Conservation (phyloP, 176 grass and related monocot genomes). For the Musa itinerans region DNA sequence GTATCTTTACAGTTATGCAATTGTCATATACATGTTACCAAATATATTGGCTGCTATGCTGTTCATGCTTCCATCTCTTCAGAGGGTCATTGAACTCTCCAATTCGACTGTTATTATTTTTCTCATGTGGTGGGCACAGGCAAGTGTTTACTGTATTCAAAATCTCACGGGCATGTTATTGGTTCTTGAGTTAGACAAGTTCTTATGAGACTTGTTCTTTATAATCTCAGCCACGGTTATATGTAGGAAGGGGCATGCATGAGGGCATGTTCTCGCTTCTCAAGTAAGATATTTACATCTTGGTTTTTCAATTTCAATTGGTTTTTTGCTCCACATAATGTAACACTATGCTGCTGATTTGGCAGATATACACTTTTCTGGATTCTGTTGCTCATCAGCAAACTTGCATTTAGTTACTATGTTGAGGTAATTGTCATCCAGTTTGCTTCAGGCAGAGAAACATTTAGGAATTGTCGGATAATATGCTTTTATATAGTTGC, state of each 20-base stretch:
- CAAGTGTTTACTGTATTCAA: slow-evolving; percentile 26
- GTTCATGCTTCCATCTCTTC: slow-evolving; percentile 75
- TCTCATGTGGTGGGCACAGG: slow-evolving; percentile 98
- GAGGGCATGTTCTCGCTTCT: slow-evolving; percentile 71
- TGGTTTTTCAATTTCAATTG: slow-evolving; percentile 12
- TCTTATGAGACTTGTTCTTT: not conserved
- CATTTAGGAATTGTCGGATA: not conserved
- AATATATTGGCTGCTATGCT: slow-evolving; percentile 79
- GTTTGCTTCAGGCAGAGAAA: not conserved
- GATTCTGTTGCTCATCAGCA: slow-evolving; percentile 96
- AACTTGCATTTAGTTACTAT: slow-evolving; percentile 93
- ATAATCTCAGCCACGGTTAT: slow-evolving; percentile 64
- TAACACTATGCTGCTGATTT: slow-evolving; percentile 12
- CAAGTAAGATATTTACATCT: slow-evolving; percentile 48
- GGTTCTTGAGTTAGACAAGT: not conserved
- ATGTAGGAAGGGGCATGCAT: slow-evolving; percentile 93
- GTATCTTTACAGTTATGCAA: slow-evolving; percentile 72
- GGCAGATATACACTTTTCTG: slow-evolving; percentile 85
- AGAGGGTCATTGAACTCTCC: slow-evolving; percentile 50
- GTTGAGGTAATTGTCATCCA: slow-evolving; percentile 62
- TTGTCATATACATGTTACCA: slow-evolving; percentile 83
- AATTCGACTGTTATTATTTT: slow-evolving; percentile 53
- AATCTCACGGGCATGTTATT: not conserved
- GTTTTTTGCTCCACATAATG: slow-evolving; percentile 11
- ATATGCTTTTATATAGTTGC: too few species aligned